A percentile compares a stretch with the other conserved stretches of the same genome.
phyloP scores from a whole-genome alignment of 2,329 filamentous ascomycete genomes.

The Tolypocladium guangdongense region DNA sequence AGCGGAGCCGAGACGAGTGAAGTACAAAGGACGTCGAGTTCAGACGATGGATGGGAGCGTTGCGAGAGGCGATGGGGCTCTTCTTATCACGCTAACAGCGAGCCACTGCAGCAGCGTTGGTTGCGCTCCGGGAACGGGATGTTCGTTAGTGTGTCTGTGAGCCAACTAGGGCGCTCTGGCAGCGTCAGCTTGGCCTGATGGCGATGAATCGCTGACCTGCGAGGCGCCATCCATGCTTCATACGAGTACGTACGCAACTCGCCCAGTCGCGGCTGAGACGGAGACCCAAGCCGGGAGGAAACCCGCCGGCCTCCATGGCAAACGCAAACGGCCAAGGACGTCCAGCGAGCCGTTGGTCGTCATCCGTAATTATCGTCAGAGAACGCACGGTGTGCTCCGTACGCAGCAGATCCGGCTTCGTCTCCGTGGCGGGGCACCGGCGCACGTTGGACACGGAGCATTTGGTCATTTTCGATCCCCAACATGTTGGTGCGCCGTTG shows the following conservation, averaged over 20 bases:
- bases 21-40: not conserved
- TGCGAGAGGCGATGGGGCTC: not conserved
- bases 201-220: not conserved
- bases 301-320: not conserved
- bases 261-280: not conserved
- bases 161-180: not conserved
- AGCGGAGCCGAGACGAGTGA: not conserved
- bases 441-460: too few species aligned
- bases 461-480: not conserved
- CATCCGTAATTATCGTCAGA: not conserved
- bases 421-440: too few species aligned
- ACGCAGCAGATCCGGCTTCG: too few species aligned
- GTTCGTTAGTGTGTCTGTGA: not conserved
- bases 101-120: not conserved
- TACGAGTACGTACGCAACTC: not conserved
- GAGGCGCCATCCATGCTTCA: not conserved
- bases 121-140: not conserved
- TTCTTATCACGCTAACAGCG: not conserved
- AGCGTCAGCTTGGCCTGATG: not conserved
- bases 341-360: not conserved
- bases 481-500: not conserved
- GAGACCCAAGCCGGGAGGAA: too few species aligned
- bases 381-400: too few species aligned
- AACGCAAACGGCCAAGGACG: not conserved
- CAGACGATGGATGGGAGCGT: not conserved